Evolutionary conservation across 805 yeast species (phyloP), one percentile per base, ranked within the genome.

Genomic region (Isabelozyma gotoi): DNA sequence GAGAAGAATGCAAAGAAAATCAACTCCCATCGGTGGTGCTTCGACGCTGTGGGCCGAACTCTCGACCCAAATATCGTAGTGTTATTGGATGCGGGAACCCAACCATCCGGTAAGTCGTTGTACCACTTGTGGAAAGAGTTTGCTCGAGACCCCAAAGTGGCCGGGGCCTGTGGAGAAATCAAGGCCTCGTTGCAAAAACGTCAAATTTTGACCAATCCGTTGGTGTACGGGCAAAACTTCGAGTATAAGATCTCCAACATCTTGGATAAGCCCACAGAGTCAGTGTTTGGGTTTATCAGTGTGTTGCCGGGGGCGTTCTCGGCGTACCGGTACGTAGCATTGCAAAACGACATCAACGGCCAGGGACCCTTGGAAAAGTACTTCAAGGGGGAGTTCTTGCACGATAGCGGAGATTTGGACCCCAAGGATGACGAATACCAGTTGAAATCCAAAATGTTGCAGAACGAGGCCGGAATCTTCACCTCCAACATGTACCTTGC

Each of bases 131-230:
- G 87, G 87, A 77, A 78, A 50, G 84, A 80, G 39, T 82, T 81
- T 49, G 78, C 80, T 58, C 65, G 70, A 45, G 79, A 82, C 53
- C 72, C 74, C 7, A 73, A 73, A 44, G 82, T 82, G 19, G 87
- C 86, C 4, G 87, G 87, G 19, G 85, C 86, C 4, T 81, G 85
- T 64, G 87, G 87, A n/a, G 87, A 81, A 53, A 81, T 81, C 54
- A 81, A 78, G 44, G 84, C 85, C 2, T 71, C 78, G 57, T 65
- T 81, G 59, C 70, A 70, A 32, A 66, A 67, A 41, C 56, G 73
- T 15, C 75, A 71, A 53, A 71, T 76, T 49, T 53, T 79, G 46
- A 67, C 80, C 33, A 81, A 82, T 55, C 85, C 86, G 11, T 61
- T 81, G 29, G 84, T 82, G 14, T 83, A 83, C 12, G 80, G 81